Base-by-base conservation (phyloP, 148 eudicot genomes). In the Vaccinium vitisidaea region DNA sequence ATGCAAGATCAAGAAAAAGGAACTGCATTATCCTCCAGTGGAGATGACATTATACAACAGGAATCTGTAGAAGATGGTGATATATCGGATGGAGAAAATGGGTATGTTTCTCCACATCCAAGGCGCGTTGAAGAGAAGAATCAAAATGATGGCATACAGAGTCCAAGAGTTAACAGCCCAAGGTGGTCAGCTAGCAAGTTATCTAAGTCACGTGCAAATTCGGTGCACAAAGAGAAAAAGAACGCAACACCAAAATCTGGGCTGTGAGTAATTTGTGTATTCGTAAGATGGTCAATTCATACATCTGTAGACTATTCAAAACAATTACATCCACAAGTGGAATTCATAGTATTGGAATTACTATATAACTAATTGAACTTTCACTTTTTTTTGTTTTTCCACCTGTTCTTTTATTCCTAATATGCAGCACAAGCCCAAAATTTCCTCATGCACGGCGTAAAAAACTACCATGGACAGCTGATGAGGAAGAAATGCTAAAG, bases 401-500 rank as follows among this genome's bases (percentile, higher is more conserved):
- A 80, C 19, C 4, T 63, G 67, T 27, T 86, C 79, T 25, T 80
- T 56, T 49, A 53, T 75, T 79, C 74, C 63, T 46, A 30, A 49
- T 63, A 53, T 89, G 89, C 89, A 89, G 90, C 65, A 58, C 32
- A 79, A 82, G 5, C 18, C 58, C 91, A 6, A 49, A 71, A 18
- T 83, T 81, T 83, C 84, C 84, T 50, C 59, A 15, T 84, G 83
- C 19, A 76, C 90, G 86, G 85, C 94, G 92, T 39, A 90, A 63
- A 52, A 92, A 83, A 81, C 61, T 89, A 56, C 83, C 84, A 8
- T 94, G 96, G 98, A 89, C 87, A 30, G 61, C 54, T 58, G 93
- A 93, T 77, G 98, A 94, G 91, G 96, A 89, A 81, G 93, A 92
- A 53, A 89, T 86, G 90, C 85, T 94, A 5, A 88, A 80, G 95